Base-by-base conservation (phyloP, 2,329 filamentous ascomycete genomes). In the Aspergillus fumigatiaffinis region DNA sequence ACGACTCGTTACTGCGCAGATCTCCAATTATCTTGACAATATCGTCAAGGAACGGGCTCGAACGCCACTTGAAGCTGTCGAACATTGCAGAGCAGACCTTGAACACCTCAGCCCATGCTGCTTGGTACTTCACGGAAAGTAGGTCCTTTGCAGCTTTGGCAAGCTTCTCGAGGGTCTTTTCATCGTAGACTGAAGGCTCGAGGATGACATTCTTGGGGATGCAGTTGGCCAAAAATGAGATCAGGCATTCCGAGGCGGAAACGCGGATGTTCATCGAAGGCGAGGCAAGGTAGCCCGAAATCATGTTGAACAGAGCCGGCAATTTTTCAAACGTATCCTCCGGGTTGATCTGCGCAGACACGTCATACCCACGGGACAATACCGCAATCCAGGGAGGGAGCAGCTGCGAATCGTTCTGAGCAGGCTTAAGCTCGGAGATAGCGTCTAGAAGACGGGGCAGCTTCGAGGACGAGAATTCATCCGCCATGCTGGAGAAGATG, bases 371-470 rank as follows among this genome's bases (percentile, higher is more conserved):
- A 73, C 94, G 83, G 12, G 93, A 97, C 23, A 99, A 77, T 55
- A 99, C 94, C 12, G 94, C 94, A 66, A 99, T 91, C 94, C 94
- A 99, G 0, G 94, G 90, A 1, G 94, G 94, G 3, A 97, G 85
- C 32, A 99, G 84, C 74, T 97, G 93, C 2, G 92, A 93, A 76
- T 99, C 94, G 73, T 93, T 96, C 64, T 92, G 86, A 3, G 92
- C 90, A 8, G 94, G 94, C 65, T 93, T 91, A 63, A 99, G 79
- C 72, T 97, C 92, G 12, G 89, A 87, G 64, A 99, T 96, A 53
- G 94, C 92, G 62, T 96, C 92, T 67, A 97, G 83, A 12, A 99
- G 82, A 56, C 90, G 85, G 2, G 92, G 92, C 12, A 99, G 82
- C 76, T 97, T 99, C 1, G 91, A 85, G 2, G 92, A 95, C 0